Evolutionary conservation across 2,329 filamentous ascomycete genomes (phyloP).

Genomic region (Colletotrichum sp.): DNA sequence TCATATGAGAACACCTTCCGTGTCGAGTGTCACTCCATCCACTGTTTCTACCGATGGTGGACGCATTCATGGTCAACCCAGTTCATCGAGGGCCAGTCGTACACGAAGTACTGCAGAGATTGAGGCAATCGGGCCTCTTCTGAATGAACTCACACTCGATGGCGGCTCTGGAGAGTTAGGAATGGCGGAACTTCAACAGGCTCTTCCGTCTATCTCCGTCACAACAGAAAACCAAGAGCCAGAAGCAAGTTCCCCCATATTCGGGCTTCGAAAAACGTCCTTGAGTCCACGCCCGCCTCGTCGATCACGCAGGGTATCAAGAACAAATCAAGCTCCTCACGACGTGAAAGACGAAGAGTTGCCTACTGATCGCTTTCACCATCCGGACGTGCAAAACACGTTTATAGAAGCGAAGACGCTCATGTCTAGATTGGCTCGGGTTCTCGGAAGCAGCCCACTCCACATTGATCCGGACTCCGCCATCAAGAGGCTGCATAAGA

Average conservation of each 20-base stretch:
- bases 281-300: neutral
- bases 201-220: neutral
- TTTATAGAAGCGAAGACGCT: constrained; percentile 36
- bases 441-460: constrained; percentile 38
- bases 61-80: neutral
- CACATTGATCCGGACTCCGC: constrained; percentile 42
- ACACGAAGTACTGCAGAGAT: neutral
- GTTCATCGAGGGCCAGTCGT: neutral
- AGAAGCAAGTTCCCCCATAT: neutral
- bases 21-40: neutral
- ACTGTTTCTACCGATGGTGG: neutral
- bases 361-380: constrained; percentile 39
- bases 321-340: neutral
- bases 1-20: neutral
- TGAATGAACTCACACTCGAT: neutral
- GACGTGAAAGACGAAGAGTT: constrained; percentile 35
- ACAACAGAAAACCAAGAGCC: neutral
- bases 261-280: neutral
- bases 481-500: constrained; percentile 36
- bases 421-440: constrained; percentile 31
- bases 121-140: neutral
- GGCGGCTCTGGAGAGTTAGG: neutral
- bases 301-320: neutral
- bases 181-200: neutral
- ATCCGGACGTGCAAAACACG: constrained; percentile 36